Evolutionary conservation across 148 eudicot species (phyloP).

Genomic region (Rheum nobile): DNA sequence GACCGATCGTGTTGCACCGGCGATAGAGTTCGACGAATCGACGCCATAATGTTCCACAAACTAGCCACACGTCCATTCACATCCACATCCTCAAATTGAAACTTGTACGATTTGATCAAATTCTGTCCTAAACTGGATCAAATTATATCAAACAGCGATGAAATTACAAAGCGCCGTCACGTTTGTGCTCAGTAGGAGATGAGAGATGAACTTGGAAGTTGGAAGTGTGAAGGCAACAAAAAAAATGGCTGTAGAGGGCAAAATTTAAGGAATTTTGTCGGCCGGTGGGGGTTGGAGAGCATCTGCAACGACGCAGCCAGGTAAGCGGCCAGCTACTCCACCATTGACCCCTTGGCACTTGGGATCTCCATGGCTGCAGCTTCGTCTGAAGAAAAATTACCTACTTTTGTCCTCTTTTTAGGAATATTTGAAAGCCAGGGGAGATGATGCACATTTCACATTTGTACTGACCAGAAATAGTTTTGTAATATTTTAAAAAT

Average conservation of each 20-base stretch:
- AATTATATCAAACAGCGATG: background rate
- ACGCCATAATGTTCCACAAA: conserved; percentile 44
- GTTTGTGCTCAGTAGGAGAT: background rate
- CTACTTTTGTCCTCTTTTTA: background rate
- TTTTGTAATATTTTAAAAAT: too few species aligned
- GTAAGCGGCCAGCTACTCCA: background rate
- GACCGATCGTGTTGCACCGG: conserved; percentile 44
- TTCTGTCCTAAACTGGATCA: background rate
- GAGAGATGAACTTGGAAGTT: background rate
- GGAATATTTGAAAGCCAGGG: background rate
- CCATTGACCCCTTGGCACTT: background rate
- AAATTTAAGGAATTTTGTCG: background rate
- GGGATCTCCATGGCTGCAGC: background rate
- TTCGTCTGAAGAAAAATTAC: background rate
- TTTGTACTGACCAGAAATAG: background rate
- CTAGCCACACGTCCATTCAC: background rate
- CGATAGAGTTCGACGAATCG: conserved; percentile 68
- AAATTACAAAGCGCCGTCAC: background rate
- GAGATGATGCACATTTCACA: background rate
- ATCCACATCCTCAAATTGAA: background rate
- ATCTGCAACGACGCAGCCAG: conserved; percentile 1
- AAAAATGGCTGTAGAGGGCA: background rate
- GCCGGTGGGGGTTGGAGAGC: background rate
- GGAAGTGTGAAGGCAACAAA: background rate
- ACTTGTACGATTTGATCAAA: background rate